These are phyloP conservation scores for Madurella fahalii DNA, from an alignment of 2,329 filamentous ascomycete genomes.

Conservation along the genomic window DNA sequence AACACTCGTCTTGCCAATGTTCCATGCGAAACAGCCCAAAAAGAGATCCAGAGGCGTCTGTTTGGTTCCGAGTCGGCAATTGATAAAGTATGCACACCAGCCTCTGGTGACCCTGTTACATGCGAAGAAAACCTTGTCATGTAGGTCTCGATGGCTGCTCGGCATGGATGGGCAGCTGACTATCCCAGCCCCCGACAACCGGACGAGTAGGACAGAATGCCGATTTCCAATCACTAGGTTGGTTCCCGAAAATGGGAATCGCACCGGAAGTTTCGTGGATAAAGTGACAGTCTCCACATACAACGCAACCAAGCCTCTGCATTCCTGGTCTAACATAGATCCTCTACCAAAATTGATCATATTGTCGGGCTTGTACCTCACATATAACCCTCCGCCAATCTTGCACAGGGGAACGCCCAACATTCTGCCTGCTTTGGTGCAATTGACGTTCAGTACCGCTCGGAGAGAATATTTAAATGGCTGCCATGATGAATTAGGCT, in stretches of 20 bases:
- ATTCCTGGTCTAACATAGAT: background rate
- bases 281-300: background rate
- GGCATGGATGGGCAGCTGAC: background rate
- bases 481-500: background rate
- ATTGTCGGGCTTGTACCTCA: background rate
- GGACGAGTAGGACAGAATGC: background rate
- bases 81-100: background rate
- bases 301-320: background rate
- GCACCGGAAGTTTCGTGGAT: background rate
- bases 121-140: background rate
- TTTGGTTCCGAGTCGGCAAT: background rate
- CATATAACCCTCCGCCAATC: slow-evolving; percentile 4
- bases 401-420: background rate
- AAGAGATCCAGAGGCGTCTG: background rate
- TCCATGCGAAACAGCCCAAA: slow-evolving; percentile 1
- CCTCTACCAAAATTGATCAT: background rate
- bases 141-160: background rate
- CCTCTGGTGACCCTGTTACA: background rate
- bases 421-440: background rate
- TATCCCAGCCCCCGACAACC: background rate
- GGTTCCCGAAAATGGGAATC: background rate
- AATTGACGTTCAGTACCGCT: background rate
- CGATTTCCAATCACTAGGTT: background rate
- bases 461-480: background rate
- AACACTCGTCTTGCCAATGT: background rate